These are phyloP conservation scores for Starmerella bacillaris DNA, from an alignment of 805 yeast genomes.

Conservation along the genomic window DNA sequence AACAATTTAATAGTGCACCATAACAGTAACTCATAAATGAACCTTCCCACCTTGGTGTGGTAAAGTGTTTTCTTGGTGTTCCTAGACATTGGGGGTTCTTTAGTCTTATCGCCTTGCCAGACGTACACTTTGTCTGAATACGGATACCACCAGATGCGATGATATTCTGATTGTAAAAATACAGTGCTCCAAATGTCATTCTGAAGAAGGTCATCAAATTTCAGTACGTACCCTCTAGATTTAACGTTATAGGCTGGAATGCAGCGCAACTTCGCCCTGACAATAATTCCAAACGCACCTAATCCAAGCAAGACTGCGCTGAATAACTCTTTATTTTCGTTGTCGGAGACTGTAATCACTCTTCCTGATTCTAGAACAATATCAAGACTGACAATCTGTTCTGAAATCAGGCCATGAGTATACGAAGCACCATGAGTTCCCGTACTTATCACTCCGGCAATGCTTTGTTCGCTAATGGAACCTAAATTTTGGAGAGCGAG, in stretches of 20 bases:
- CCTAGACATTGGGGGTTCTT: constrained; percentile 34
- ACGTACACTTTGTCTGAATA: constrained; percentile 68
- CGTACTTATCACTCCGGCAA: constrained; percentile 86
- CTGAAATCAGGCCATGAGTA: constrained; percentile 75
- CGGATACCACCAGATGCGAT: constrained; percentile 96
- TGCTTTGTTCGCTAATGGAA: constrained; percentile 79
- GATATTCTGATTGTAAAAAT: constrained; percentile 77
- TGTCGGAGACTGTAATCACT: constrained; percentile 46
- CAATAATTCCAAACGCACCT: constrained; percentile 83
- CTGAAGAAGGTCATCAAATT: constrained; percentile 52
- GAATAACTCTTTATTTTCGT: constrained; percentile 47
- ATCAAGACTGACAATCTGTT: constrained; percentile 65
- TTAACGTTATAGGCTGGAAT: constrained; percentile 70
- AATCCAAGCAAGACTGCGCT: constrained; percentile 68
- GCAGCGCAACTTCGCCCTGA: constrained; percentile 65
- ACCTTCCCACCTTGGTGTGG: constrained; percentile 62
- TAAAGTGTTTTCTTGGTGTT: constrained; percentile 33
- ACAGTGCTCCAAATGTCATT: constrained; percentile 44
- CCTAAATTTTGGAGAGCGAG: constrained; percentile 83
- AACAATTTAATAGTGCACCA: constrained; percentile 58
- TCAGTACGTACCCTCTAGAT: constrained; percentile 64
- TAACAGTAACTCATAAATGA: constrained; percentile 58
- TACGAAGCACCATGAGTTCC: constrained; percentile 96
- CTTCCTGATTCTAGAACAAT: constrained; percentile 64
- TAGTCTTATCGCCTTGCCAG: constrained; percentile 77